These are phyloP conservation scores for Phialocephala sp. DNA, from an alignment of 2,329 filamentous ascomycete genomes.

Conservation along the genomic window DNA sequence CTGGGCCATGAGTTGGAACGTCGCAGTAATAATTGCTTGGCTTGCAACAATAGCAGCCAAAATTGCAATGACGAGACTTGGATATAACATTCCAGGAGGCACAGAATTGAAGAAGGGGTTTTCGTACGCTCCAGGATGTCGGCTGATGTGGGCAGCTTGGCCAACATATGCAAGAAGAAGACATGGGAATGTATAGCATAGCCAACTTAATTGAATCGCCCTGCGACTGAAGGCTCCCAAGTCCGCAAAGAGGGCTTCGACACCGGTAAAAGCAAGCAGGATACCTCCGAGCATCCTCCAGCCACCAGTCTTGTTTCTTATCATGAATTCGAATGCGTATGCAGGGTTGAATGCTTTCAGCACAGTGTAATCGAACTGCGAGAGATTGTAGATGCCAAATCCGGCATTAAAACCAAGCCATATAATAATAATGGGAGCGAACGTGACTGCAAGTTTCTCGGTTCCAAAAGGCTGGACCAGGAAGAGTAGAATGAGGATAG, in stretches of 20 bases:
- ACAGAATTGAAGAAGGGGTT: constrained; percentile 78
- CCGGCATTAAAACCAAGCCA: constrained; percentile 68
- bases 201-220: constrained; percentile 76
- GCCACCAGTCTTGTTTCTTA: constrained; percentile 60
- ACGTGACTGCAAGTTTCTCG: constrained; percentile 60
- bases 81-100: constrained; percentile 71
- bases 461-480: constrained; percentile 69
- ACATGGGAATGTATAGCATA: constrained; percentile 71
- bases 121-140: constrained; percentile 59
- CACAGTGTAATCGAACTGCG: constrained; percentile 56
- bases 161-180: constrained; percentile 56
- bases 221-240: constrained; percentile 73
- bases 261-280: constrained; percentile 74
- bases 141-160: constrained; percentile 71
- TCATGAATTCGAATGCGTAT: constrained; percentile 65
- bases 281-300: constrained; percentile 72
- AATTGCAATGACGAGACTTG: constrained; percentile 70
- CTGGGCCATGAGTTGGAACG: constrained; percentile 71
- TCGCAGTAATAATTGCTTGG: constrained; percentile 78
- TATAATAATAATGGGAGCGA: constrained; percentile 70
- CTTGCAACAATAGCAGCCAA: constrained; percentile 78
- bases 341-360: constrained; percentile 61
- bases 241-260: constrained; percentile 79
- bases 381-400: constrained; percentile 68
- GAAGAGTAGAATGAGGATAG: constrained; percentile 68